Conservation (phyloP, 805 yeast genomes). For the Maudiozyma turicensis region DNA sequence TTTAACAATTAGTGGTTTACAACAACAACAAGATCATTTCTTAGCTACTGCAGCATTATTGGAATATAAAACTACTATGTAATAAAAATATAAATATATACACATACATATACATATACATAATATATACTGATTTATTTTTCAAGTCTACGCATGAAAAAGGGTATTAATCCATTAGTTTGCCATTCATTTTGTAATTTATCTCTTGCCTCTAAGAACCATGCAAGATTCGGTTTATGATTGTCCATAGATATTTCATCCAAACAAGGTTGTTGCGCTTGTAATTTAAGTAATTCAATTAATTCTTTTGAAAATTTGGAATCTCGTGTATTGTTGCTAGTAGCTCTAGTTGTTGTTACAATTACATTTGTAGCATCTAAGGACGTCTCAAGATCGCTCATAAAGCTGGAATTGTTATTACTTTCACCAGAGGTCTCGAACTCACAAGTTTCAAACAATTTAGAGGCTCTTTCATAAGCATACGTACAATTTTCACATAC, state of each 20-base stretch:
- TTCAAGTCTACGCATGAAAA: slow-evolving; percentile 1
- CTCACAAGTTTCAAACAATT: slow-evolving; percentile 33
- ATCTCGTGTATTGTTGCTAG: background rate
- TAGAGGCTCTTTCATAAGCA: slow-evolving; percentile 43
- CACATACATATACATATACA: background rate
- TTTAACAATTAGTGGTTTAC: slow-evolving; percentile 46
- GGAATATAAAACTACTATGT: slow-evolving; percentile 6
- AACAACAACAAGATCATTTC: slow-evolving; percentile 45
- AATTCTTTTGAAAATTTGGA: slow-evolving; percentile 22
- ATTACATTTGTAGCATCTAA: slow-evolving; percentile 5
- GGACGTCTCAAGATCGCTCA: slow-evolving; percentile 6
- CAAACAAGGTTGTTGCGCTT: slow-evolving; percentile 4
- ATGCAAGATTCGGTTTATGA: slow-evolving; percentile 7
- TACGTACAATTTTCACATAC: slow-evolving; percentile 56
- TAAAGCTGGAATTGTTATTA: slow-evolving; percentile 5
- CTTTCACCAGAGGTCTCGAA: slow-evolving; percentile 22
- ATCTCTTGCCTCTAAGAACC: slow-evolving; percentile 32
- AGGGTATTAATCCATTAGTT: slow-evolving; percentile 35
- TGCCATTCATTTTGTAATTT: slow-evolving; percentile 47
- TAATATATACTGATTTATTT: background rate
- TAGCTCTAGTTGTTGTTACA: background rate
- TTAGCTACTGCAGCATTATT: slow-evolving; percentile 28
- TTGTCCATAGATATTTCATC: slow-evolving; percentile 4
- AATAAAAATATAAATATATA: background rate
- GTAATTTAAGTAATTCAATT: slow-evolving; percentile 26